Conservation (phyloP, 371 early-diverging fungal genomes). For the Mucor saturninus region DNA sequence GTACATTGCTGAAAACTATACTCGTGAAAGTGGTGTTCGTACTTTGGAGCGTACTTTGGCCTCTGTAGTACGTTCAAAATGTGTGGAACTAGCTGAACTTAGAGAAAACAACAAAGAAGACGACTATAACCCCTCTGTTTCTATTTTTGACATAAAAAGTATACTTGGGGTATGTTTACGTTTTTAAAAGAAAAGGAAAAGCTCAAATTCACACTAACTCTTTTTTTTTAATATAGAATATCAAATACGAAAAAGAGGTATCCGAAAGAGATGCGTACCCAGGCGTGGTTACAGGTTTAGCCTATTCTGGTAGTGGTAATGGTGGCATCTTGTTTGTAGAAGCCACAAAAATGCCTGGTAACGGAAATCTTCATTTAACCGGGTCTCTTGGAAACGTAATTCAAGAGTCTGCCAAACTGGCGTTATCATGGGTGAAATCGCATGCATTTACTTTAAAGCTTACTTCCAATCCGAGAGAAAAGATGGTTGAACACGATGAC, state of each 20-base stretch:
- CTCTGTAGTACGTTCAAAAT: constrained; percentile 72
- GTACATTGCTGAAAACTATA: constrained; percentile 73
- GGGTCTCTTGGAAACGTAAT: constrained; percentile 88
- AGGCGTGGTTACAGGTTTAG: constrained; percentile 85
- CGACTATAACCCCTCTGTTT: constrained; percentile 39
- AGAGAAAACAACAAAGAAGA: constrained; percentile 26
- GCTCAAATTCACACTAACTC: not conserved
- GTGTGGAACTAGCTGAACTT: constrained; percentile 66
- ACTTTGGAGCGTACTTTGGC: constrained; percentile 77
- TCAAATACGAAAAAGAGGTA: constrained; percentile 60
- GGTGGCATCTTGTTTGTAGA: constrained; percentile 85
- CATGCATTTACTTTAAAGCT: constrained; percentile 67
- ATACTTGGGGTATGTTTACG: constrained; percentile 56
- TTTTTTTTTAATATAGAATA: constrained; percentile 9
- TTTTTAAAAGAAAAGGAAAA: not conserved
- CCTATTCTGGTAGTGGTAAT: constrained; percentile 76
- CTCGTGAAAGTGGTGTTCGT: constrained; percentile 86
- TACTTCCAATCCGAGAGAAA: constrained; percentile 40
- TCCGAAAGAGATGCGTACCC: constrained; percentile 67
- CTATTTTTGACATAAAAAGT: constrained; percentile 50
- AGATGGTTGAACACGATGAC: constrained; percentile 47
- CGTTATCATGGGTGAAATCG: constrained; percentile 79
- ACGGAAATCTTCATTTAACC: constrained; percentile 71
- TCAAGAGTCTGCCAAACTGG: constrained; percentile 84
- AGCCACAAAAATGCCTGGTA: constrained; percentile 76